phyloP scores from a whole-genome alignment of 2,329 filamentous ascomycete species.

The Penicillium sp. region DNA sequence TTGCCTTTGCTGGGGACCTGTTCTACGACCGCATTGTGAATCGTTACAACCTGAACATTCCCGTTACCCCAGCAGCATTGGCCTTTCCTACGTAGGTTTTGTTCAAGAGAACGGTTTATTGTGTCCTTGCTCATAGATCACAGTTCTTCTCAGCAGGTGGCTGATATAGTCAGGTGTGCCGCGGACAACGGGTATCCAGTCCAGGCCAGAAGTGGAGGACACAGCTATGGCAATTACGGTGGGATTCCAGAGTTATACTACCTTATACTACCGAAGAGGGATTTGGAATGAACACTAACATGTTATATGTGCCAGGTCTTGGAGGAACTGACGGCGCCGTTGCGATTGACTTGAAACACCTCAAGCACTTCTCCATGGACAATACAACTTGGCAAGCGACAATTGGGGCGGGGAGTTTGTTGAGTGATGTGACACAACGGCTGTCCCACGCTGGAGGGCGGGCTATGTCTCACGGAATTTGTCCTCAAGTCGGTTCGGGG shows the following conservation, averaged over 20 bases:
- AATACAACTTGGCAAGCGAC: slow-evolving; percentile 24
- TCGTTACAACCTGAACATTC: neutral
- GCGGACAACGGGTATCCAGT: slow-evolving; percentile 38
- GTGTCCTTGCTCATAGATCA: neutral
- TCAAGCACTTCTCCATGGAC: slow-evolving; percentile 29
- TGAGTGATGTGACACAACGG: slow-evolving; percentile 17
- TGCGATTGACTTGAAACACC: slow-evolving; percentile 26
- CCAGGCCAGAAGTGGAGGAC: slow-evolving; percentile 47
- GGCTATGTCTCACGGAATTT: slow-evolving; percentile 31
- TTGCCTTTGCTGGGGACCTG: neutral
- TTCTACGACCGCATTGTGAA: neutral
- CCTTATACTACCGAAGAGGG: neutral
- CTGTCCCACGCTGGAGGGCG: slow-evolving; percentile 24
- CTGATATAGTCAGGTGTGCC: slow-evolving; percentile 42
- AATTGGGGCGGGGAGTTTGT: slow-evolving; percentile 27
- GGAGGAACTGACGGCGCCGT: slow-evolving; percentile 24
- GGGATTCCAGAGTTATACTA: slow-evolving; percentile 5
- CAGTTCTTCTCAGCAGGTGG: slow-evolving; percentile 31
- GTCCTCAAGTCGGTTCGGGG: slow-evolving; percentile 30
- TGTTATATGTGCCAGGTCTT: neutral
- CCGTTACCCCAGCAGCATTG: neutral
- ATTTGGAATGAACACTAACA: neutral
- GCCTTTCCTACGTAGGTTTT: neutral
- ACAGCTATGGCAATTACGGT: slow-evolving; percentile 46
- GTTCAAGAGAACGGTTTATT: neutral